Conservation (phyloP, 2,329 filamentous ascomycete species). For the Davidsoniella australis region DNA sequence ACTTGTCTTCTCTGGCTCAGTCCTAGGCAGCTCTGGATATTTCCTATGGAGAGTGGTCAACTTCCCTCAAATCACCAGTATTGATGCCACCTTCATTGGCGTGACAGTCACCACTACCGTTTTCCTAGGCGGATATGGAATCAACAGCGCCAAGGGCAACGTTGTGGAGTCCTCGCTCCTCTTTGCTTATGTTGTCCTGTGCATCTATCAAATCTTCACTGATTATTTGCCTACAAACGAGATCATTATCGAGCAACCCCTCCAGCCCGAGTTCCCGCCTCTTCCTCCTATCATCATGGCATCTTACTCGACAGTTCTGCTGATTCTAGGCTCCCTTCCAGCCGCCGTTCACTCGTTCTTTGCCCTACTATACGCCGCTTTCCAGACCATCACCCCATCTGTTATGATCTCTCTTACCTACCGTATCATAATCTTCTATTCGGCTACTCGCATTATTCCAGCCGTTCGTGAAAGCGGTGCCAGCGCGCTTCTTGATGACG, state of each 20-base stretch:
- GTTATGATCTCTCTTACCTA: constrained; percentile 92
- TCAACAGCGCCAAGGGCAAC: constrained; percentile 83
- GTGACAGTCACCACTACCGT: constrained; percentile 83
- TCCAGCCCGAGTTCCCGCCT: constrained; percentile 83
- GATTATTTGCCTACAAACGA: constrained; percentile 72
- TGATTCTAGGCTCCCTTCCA: constrained; percentile 68
- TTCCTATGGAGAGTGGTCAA: constrained; percentile 90
- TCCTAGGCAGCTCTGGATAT: constrained; percentile 87
- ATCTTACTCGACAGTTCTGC: constrained; percentile 80
- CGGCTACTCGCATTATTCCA: constrained; percentile 87
- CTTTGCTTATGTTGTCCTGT: constrained; percentile 95
- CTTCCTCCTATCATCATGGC: constrained; percentile 96
- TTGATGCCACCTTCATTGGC: constrained; percentile 84
- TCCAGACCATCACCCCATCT: constrained; percentile 88
- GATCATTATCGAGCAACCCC: constrained; percentile 31
- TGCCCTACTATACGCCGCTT: constrained; percentile 74
- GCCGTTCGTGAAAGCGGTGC: constrained; percentile 79
- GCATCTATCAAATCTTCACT: constrained; percentile 97
- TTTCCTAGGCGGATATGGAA: constrained; percentile 85
- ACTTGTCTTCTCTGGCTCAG: constrained; percentile 70
- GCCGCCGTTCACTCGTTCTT: constrained; percentile 68
- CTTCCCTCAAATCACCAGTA: constrained; percentile 82
- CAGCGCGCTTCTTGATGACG: constrained; percentile 66
- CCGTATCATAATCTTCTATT: constrained; percentile 87
- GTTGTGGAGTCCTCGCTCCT: constrained; percentile 87